Evolutionary conservation across 306 rosid genomes (phyloP).

Genomic region (Echinosophora koreensis): DNA sequence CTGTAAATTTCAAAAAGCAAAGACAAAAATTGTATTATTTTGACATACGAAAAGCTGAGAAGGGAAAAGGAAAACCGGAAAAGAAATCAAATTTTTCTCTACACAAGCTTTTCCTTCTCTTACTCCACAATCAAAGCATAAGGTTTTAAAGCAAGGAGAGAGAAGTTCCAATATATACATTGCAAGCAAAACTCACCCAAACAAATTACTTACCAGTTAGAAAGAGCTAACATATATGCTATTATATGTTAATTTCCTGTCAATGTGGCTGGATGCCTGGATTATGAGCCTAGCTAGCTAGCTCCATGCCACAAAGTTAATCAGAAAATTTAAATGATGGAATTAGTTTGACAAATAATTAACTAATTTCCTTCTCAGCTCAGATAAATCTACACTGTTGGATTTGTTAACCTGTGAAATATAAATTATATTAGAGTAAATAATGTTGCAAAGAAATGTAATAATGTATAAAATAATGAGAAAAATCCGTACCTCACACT

Average conservation of each 20-base stretch:
- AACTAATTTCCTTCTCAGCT: conserved; percentile 56
- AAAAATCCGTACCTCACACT: conserved; percentile 56
- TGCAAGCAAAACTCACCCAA: conserved; percentile 30
- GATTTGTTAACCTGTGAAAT: conserved; percentile 54
- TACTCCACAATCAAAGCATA: not conserved
- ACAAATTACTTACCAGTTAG: conserved; percentile 27
- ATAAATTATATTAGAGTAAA: not conserved
- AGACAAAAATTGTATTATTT: not conserved
- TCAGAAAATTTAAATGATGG: conserved; percentile 40
- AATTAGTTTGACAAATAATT: conserved; percentile 44
- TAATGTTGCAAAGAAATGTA: not conserved
- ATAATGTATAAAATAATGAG: not conserved
- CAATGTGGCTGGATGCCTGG: not conserved
- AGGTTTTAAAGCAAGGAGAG: not conserved
- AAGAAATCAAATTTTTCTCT: not conserved
- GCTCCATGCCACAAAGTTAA: conserved; percentile 35
- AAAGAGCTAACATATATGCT: not conserved
- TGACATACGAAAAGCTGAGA: not conserved
- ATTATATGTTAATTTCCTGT: conserved; percentile 18
- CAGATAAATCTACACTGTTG: conserved; percentile 44
- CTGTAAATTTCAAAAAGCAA: not conserved
- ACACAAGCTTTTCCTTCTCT: not conserved
- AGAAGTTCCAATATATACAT: not conserved
- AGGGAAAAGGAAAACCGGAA: conserved; percentile 38
- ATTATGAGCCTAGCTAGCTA: conserved; percentile 1